Evolutionary conservation across 2,329 filamentous ascomycete genomes (phyloP).

Genomic region (Xylaria sp.): DNA sequence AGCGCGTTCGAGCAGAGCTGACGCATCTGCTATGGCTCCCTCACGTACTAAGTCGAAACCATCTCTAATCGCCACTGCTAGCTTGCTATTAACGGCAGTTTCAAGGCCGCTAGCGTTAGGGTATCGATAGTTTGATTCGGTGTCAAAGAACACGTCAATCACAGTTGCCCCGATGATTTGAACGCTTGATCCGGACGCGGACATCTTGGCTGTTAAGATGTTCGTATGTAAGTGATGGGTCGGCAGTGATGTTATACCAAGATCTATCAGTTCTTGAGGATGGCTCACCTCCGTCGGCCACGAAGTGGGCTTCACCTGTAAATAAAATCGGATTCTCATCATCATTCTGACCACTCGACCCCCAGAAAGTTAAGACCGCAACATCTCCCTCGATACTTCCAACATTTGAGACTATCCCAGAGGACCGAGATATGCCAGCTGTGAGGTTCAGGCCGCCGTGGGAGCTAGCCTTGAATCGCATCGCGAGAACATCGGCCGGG

Average conservation of each 20-base stretch:
- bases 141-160: constrained; percentile 16
- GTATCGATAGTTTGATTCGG: constrained; percentile 11
- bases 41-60: background rate
- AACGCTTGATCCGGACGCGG: background rate
- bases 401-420: background rate
- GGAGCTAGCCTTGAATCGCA: constrained; percentile 8
- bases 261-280: background rate
- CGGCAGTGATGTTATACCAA: background rate
- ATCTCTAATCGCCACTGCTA: background rate
- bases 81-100: background rate
- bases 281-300: constrained; percentile 1
- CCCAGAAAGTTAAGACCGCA: constrained; percentile 2
- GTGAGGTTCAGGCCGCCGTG: background rate
- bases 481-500: constrained; percentile 9
- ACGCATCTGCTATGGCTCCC: constrained; percentile 1
- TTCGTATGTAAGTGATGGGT: background rate
- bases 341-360: background rate
- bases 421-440: background rate
- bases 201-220: background rate
- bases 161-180: constrained; percentile 4
- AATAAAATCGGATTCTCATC: constrained; percentile 11
- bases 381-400: background rate
- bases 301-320: constrained; percentile 1
- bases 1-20: background rate
- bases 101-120: background rate